Evolutionary conservation across 2,329 filamentous ascomycete genomes (phyloP).

Genomic region (Daldinia sp.): DNA sequence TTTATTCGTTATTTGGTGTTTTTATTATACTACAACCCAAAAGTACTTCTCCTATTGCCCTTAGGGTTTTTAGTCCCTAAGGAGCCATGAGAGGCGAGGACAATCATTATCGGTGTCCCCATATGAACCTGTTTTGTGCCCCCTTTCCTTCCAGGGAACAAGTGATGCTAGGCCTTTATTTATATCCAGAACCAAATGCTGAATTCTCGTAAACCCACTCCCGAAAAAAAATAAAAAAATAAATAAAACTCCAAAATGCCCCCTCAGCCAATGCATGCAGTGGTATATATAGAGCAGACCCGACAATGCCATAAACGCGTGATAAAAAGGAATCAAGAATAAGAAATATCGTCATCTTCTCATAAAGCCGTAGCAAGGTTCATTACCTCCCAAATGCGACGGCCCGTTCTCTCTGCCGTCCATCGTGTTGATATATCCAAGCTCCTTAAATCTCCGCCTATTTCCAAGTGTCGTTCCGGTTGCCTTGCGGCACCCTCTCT

Average conservation of each 20-base stretch:
- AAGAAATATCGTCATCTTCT: constrained; percentile 47
- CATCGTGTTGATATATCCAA: constrained; percentile 48
- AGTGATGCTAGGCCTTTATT: constrained; percentile 43
- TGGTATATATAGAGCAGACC: constrained; percentile 48
- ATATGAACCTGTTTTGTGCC: constrained; percentile 8
- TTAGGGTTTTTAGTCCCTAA: constrained; percentile 43
- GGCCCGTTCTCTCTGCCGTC: constrained; percentile 39
- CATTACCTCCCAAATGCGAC: constrained; percentile 44
- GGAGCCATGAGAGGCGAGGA: constrained; percentile 45
- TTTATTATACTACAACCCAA: constrained; percentile 43
- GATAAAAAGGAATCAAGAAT: constrained; percentile 48
- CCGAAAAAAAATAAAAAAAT: background rate
- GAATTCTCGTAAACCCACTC: constrained; percentile 14
- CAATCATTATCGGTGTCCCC: constrained; percentile 49
- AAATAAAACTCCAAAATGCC: constrained; percentile 42
- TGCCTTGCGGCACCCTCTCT: constrained; percentile 54
- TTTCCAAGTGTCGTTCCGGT: constrained; percentile 51
- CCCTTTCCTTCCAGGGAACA: constrained; percentile 33
- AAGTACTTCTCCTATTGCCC: constrained; percentile 26
- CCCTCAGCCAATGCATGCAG: constrained; percentile 47
- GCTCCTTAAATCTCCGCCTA: constrained; percentile 31
- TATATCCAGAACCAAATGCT: constrained; percentile 44
- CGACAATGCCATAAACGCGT: constrained; percentile 47
- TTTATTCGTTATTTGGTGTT: constrained; percentile 35
- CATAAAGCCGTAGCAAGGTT: constrained; percentile 50